Conservation (phyloP, 345 rosid species). For the Populus deltoides region DNA sequence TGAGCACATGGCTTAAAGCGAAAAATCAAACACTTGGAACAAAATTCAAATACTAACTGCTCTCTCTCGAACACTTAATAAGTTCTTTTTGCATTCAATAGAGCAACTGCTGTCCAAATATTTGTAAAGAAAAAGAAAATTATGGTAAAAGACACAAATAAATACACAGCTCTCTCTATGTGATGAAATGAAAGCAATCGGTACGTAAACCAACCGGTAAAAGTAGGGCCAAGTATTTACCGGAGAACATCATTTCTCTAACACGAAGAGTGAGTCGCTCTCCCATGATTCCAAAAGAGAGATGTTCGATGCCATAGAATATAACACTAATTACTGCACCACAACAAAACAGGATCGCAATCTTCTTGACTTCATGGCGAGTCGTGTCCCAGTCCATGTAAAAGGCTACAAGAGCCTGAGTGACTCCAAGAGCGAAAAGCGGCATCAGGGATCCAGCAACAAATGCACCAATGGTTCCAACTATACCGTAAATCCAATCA, state of each 20-base stretch:
- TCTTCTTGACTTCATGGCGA: constrained; percentile 66
- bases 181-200: not conserved
- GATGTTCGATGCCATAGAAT: constrained; percentile 65
- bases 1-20: not conserved
- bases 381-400: constrained; percentile 81
- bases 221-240: constrained; percentile 24
- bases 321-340: constrained; percentile 61
- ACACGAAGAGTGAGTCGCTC: constrained; percentile 90
- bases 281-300: constrained; percentile 83
- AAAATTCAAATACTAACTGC: not conserved
- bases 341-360: constrained; percentile 60
- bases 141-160: not conserved
- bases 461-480: constrained; percentile 67
- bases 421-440: constrained; percentile 88
- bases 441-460: constrained; percentile 94
- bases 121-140: not conserved
- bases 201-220: not conserved
- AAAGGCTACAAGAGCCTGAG: constrained; percentile 81
- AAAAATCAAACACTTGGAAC: not conserved
- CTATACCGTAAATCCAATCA: constrained; percentile 78
- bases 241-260: constrained; percentile 77
- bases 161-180: not conserved
- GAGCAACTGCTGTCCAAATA: not conserved
- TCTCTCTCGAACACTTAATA: not conserved
- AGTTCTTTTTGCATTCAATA: not conserved